Percentiles rank a stretch among this genome's conserved stretches.
Evolutionary conservation across 1,284 basidiomycete species (phyloP).

Genomic region (Cystobasidium slooffiae): DNA sequence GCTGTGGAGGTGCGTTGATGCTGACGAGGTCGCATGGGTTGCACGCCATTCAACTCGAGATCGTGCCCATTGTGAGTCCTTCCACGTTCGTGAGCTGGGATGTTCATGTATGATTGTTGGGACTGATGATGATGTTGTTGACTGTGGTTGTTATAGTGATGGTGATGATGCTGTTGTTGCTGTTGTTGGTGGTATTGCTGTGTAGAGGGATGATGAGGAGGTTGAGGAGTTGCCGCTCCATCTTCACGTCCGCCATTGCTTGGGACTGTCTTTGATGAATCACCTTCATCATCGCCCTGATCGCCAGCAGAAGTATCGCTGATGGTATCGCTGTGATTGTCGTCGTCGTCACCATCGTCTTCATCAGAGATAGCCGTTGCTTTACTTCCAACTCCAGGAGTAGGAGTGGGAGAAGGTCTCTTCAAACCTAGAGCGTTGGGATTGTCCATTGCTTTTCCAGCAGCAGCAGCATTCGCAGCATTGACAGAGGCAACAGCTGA

Average conservation of each 20-base stretch:
- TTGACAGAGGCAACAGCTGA: constrained; percentile 18
- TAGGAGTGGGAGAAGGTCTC: background rate
- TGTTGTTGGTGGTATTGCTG: constrained; percentile 10
- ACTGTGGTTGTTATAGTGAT: background rate
- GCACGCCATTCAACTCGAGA: constrained; percentile 9
- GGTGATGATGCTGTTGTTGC: background rate
- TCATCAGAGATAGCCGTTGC: background rate
- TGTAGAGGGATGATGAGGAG: background rate
- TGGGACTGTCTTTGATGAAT: background rate
- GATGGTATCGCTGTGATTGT: constrained; percentile 9
- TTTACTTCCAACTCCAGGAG: background rate
- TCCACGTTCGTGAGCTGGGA: constrained; percentile 29
- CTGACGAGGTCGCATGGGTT: constrained; percentile 34
- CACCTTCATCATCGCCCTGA: constrained; percentile 29
- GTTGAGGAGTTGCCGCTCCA: constrained; percentile 15
- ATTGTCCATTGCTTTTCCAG: background rate
- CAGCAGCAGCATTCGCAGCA: constrained; percentile 21
- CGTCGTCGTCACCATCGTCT: constrained; percentile 31
- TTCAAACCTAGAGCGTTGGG: constrained; percentile 20
- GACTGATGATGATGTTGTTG: background rate
- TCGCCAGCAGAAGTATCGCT: constrained; percentile 6
- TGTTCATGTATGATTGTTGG: constrained; percentile 2
- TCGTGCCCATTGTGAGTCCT: constrained; percentile 7
- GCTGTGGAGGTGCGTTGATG: constrained; percentile 39
- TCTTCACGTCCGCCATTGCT: background rate